Evolutionary conservation across 2,329 filamentous ascomycete species (phyloP).

Genomic region (Fusarium sp.): DNA sequence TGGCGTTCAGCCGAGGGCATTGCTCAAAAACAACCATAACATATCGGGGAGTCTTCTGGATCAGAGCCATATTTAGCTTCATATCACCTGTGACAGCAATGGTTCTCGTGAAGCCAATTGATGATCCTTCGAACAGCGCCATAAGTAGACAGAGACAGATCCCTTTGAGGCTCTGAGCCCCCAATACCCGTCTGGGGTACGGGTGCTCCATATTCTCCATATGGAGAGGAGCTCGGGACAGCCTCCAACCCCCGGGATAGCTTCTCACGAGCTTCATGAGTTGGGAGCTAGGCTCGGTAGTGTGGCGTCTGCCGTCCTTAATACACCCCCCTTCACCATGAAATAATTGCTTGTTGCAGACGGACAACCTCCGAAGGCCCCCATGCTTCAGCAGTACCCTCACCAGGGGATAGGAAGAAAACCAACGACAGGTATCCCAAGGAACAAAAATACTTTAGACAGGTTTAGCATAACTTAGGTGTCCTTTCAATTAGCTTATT

Average conservation of each 20-base stretch:
- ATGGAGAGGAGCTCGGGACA: conserved; percentile 17
- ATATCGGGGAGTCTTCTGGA: neutral
- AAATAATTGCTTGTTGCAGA: conserved; percentile 13
- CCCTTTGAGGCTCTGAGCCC: neutral
- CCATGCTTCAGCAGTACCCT: conserved; percentile 19
- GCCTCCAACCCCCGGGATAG: conserved; percentile 16
- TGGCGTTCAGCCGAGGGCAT: neutral
- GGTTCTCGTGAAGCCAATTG: neutral
- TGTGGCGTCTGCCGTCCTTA: conserved; percentile 5
- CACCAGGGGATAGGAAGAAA: neutral
- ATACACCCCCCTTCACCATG: conserved; percentile 15
- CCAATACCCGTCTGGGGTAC: conserved; percentile 24
- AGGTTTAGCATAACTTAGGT: neutral
- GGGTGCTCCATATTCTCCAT: neutral
- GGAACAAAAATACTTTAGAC: neutral
- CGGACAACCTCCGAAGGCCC: conserved; percentile 34
- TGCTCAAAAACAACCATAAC: neutral
- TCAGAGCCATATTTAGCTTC: neutral
- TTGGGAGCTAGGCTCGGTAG: neutral
- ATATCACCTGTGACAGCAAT: neutral
- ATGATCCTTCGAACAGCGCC: neutral
- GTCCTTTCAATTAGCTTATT: neutral
- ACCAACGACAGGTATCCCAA: too few relatives aligned
- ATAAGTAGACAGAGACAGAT: neutral
- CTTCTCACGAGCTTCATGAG: conserved; percentile 17